Percentiles rank a stretch among this genome's conserved stretches.
Conservation (phyloP, 306 rosid species). For the Quercus alba region DNA sequence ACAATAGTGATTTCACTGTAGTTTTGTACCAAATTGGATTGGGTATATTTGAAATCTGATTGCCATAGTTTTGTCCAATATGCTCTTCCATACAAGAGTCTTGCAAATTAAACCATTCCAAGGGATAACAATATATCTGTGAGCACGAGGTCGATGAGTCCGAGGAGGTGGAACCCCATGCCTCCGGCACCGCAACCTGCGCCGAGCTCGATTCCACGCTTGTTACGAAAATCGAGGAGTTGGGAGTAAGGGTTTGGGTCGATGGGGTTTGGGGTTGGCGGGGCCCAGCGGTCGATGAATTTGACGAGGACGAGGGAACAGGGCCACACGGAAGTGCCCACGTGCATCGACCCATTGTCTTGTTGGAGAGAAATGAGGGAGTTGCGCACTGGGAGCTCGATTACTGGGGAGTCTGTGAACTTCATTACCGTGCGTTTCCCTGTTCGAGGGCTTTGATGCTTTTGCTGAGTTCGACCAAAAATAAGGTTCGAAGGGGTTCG, state of each 20-base stretch:
- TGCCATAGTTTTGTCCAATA: no score
- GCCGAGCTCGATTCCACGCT: constrained; percentile 86
- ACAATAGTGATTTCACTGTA: no score
- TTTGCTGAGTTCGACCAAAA: no score
- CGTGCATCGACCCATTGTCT: constrained; percentile 88
- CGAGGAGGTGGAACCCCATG: constrained; percentile 82
- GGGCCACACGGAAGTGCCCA: constrained; percentile 95
- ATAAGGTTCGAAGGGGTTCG: no score
- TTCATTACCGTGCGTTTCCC: constrained; percentile 36
- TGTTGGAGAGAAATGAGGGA: constrained; percentile 68
- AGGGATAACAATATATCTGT: no score
- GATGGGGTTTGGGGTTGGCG: neutral
- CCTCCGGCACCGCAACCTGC: constrained; percentile 86
- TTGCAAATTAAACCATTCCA: no score
- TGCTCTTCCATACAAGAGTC: no score
- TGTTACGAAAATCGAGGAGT: constrained; percentile 58
- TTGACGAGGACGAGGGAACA: constrained; percentile 91
- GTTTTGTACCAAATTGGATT: no score
- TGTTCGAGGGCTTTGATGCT: neutral
- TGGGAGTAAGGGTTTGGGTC: constrained; percentile 52
- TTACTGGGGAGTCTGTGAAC: constrained; percentile 84
- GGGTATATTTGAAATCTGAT: no score
- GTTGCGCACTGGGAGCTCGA: constrained; percentile 68
- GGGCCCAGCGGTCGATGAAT: constrained; percentile 81
- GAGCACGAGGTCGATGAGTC: constrained; percentile 70